Conservation (phyloP, 2,329 filamentous ascomycete species). For the Emergomyces africanus region DNA sequence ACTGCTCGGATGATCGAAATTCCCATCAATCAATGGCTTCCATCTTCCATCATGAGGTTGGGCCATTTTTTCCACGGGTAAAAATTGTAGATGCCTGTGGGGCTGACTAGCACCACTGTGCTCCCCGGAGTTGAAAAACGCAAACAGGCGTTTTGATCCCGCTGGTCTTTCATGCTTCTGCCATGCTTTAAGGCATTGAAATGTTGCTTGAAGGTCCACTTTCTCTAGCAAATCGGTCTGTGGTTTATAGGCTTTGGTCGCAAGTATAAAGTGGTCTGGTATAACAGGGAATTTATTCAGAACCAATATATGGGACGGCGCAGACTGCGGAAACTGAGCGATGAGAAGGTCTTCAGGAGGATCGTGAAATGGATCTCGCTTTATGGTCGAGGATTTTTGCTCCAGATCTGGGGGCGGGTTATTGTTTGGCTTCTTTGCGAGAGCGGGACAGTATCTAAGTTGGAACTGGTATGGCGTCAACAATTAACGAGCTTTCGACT, state of each 20-base stretch:
- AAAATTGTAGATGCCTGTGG: conserved; percentile 36
- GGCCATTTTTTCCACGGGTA: conserved; percentile 34
- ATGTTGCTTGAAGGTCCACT: conserved; percentile 29
- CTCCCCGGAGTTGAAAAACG: conserved; percentile 38
- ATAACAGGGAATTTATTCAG: conserved; percentile 39
- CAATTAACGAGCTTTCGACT: background rate
- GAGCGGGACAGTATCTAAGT: conserved; percentile 36
- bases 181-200: conserved; percentile 33
- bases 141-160: conserved; percentile 25
- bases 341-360: conserved; percentile 32
- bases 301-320: conserved; percentile 28
- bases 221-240: conserved; percentile 33
- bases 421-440: conserved; percentile 31
- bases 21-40: conserved; percentile 36
- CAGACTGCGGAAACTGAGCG: conserved; percentile 21
- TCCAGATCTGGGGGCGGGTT: conserved; percentile 4
- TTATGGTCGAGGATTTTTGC: conserved; percentile 10
- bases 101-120: conserved; percentile 37
- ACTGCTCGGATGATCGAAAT: conserved; percentile 16
- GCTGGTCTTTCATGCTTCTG: conserved; percentile 1
- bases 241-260: conserved; percentile 31
- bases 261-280: conserved; percentile 36
- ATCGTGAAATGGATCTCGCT: conserved; percentile 33
- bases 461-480: conserved; percentile 26
- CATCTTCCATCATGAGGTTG: conserved; percentile 21